Percentiles rank a stretch among this genome's conserved stretches.
phyloP scores from a whole-genome alignment of 176 grass and related monocot species.

The Oryza rufipogon region DNA sequence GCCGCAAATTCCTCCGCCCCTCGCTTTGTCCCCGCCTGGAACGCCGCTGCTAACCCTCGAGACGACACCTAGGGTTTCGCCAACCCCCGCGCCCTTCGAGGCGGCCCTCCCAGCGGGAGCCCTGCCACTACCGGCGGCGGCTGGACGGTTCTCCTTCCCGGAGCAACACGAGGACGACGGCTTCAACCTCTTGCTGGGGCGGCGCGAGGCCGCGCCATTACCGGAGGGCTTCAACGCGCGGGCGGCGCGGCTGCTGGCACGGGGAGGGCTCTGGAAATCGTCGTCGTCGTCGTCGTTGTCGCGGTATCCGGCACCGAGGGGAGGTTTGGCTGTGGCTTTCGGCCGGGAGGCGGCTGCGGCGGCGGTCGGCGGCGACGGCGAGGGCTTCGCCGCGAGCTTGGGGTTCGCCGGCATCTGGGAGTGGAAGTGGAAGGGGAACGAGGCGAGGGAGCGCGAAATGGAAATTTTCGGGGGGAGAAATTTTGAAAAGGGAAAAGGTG shows the following conservation, averaged over 20 bases:
- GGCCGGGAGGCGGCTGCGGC: neutral
- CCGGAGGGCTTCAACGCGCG: constrained; percentile 51
- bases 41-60: constrained; percentile 26
- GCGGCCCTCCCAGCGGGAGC: constrained; percentile 8
- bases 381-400: constrained; percentile 40
- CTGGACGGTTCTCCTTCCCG: constrained; percentile 63
- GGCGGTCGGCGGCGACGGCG: neutral
- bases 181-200: constrained; percentile 53
- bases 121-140: neutral
- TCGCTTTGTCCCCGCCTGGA: neutral
- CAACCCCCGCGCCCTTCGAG: neutral
- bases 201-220: constrained; percentile 25
- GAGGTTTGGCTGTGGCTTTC: constrained; percentile 12
- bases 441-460: neutral
- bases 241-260: neutral
- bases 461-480: neutral
- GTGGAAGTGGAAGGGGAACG: neutral
- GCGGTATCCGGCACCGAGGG: neutral
- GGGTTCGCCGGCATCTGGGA: constrained; percentile 47
- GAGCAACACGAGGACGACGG: neutral
- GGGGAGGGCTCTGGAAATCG: constrained; percentile 69
- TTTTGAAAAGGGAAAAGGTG: constrained; percentile 36
- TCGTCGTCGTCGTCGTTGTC: constrained; percentile 48
- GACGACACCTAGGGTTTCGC: constrained; percentile 43
- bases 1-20: neutral